A percentile compares a stretch with the other conserved stretches of the same genome.
Evolutionary conservation across 2,329 filamentous ascomycete genomes (phyloP).

Genomic region (Apiospora malaysiana): DNA sequence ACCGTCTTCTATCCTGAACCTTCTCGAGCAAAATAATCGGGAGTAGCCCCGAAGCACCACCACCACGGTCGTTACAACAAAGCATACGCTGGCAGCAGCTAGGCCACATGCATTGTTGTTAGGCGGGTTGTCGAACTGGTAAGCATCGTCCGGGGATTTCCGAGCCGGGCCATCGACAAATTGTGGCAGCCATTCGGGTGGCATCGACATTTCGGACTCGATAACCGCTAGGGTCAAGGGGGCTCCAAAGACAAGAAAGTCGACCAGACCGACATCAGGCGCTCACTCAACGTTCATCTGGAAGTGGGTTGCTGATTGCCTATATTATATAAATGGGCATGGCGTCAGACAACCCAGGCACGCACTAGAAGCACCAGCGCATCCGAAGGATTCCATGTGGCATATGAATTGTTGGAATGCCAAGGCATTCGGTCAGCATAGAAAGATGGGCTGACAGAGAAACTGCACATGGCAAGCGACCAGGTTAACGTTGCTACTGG

Average conservation of each 20-base stretch:
- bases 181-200: not conserved
- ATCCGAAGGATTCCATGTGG: not conserved
- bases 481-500: not conserved
- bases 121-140: not conserved
- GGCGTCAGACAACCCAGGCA: not conserved
- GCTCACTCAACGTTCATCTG: not conserved
- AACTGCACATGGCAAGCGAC: not conserved
- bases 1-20: not conserved
- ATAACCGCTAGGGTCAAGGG: not conserved
- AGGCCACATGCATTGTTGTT: not conserved
- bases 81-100: not conserved
- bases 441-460: not conserved
- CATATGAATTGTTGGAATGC: not conserved
- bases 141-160: not conserved
- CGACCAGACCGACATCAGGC: not conserved
- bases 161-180: not conserved
- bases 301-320: not conserved
- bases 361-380: not conserved
- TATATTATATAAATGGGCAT: not conserved
- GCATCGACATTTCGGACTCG: not conserved
- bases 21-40: not conserved
- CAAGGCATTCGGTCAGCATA: not conserved
- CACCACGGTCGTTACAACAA: not conserved
- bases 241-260: not conserved
- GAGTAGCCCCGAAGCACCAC: not conserved